Percentiles rank a stretch among this genome's conserved stretches.
phyloP scores from a whole-genome alignment of 805 yeast genomes.

The Candida lessepsii region DNA sequence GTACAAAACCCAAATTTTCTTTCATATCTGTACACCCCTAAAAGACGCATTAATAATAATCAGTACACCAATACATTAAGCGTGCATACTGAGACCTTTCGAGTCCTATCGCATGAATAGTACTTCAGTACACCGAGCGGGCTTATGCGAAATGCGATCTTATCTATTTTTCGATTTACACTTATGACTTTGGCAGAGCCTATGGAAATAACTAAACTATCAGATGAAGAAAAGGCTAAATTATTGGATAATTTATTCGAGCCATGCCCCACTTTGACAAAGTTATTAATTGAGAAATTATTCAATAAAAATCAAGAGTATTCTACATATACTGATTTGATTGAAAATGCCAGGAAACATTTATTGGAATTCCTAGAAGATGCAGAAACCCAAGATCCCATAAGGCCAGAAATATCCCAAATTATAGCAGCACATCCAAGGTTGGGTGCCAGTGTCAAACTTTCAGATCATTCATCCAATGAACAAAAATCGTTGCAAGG shows the following conservation, averaged over 20 bases:
- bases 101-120: too few species aligned
- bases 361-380: slow-evolving; percentile 33
- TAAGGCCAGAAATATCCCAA: slow-evolving; percentile 32
- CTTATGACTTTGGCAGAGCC: slow-evolving; percentile 6
- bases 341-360: slow-evolving; percentile 43
- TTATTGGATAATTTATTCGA: slow-evolving; percentile 62
- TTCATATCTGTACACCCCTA: too few species aligned
- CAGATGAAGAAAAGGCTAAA: slow-evolving; percentile 5
- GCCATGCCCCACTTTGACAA: slow-evolving; percentile 52
- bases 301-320: slow-evolving; percentile 16
- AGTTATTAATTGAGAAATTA: slow-evolving; percentile 29
- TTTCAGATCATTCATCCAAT: slow-evolving; percentile 62
- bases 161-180: too few species aligned
- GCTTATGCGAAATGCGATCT: neutral
- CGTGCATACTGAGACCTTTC: too few species aligned
- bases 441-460: slow-evolving; percentile 57
- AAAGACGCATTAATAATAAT: too few species aligned
- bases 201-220: neutral
- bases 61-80: too few species aligned
- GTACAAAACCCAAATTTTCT: too few species aligned
- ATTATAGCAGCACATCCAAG: slow-evolving; percentile 93
- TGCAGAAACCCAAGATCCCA: slow-evolving; percentile 20
- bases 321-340: slow-evolving; percentile 32
- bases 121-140: too few species aligned
- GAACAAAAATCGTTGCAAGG: slow-evolving; percentile 70